Evolutionary conservation across 371 early-diverging fungal species (phyloP).

Genomic region (Mortierella sp.): DNA sequence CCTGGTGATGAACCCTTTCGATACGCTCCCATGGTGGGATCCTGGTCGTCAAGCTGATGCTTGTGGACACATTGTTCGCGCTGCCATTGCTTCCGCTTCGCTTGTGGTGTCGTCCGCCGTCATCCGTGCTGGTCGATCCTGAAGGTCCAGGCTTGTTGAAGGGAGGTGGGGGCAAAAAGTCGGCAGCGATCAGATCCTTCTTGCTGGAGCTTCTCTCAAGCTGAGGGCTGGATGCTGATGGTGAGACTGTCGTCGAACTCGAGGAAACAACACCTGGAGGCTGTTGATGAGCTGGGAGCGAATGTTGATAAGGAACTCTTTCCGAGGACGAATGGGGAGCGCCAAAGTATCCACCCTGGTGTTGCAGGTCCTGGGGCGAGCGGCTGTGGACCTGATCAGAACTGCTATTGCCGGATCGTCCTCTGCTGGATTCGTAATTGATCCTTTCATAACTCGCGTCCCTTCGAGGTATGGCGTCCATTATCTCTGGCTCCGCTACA

Average conservation of each 20-base stretch:
- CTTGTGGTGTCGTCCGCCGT: constrained; percentile 9
- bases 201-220: constrained; percentile 29
- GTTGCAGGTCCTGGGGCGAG: constrained; percentile 1
- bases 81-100: constrained; percentile 29
- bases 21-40: constrained; percentile 41
- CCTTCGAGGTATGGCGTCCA: constrained; percentile 12
- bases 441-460: neutral
- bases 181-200: constrained; percentile 11
- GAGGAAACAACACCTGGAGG: constrained; percentile 37
- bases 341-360: neutral
- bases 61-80: constrained; percentile 6
- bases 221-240: constrained; percentile 1
- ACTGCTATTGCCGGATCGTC: constrained; percentile 18
- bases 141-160: constrained; percentile 14
- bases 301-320: constrained; percentile 48
- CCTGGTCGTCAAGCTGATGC: constrained; percentile 6
- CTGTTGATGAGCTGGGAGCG: constrained; percentile 47
- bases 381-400: constrained; percentile 19
- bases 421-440: constrained; percentile 21
- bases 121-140: constrained; percentile 1
- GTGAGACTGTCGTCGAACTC: neutral
- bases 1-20: constrained; percentile 51
- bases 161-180: constrained; percentile 16
- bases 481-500: constrained; percentile 14
- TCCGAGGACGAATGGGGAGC: constrained; percentile 8